Conservation (phyloP, 306 rosid genomes). For the Fragaria iinumae region DNA sequence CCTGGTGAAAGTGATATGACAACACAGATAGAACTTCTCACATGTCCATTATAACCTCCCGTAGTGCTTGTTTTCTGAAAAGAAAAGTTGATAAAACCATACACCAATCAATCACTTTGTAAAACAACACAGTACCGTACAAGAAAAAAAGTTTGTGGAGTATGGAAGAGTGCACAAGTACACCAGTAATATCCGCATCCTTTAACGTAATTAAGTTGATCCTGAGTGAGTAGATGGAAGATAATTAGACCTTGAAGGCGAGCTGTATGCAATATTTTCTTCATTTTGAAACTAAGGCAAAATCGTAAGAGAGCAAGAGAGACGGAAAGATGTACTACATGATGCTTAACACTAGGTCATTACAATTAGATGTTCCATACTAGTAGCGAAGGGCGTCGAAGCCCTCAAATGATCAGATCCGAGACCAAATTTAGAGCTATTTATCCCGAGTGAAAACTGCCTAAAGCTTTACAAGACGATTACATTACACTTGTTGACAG, state of each 20-base stretch:
- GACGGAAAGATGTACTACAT: not conserved
- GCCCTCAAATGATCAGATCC: conserved; percentile 2
- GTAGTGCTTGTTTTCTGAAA: not conserved
- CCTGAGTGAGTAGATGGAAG: not conserved
- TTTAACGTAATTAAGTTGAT: not conserved
- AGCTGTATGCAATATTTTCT: not conserved
- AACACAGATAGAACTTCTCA: conserved; percentile 1
- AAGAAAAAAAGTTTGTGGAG: not conserved
- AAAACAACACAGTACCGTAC: not conserved
- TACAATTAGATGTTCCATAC: not conserved
- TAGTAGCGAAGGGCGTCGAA: not conserved
- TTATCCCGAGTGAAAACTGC: conserved; percentile 5
- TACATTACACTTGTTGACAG: not conserved
- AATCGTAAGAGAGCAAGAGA: not conserved
- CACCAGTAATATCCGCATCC: not conserved
- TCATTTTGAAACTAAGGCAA: not conserved
- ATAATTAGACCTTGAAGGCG: not conserved
- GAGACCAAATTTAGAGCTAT: conserved; percentile 8
- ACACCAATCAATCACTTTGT: not conserved
- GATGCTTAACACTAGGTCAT: not conserved
- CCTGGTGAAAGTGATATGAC: not conserved
- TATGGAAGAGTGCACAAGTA: not conserved
- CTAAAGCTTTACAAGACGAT: conserved; percentile 20
- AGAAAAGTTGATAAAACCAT: not conserved
- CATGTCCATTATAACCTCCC: not conserved